Conservation (phyloP, 2,329 filamentous ascomycete genomes). For the Knufia fluminis region DNA sequence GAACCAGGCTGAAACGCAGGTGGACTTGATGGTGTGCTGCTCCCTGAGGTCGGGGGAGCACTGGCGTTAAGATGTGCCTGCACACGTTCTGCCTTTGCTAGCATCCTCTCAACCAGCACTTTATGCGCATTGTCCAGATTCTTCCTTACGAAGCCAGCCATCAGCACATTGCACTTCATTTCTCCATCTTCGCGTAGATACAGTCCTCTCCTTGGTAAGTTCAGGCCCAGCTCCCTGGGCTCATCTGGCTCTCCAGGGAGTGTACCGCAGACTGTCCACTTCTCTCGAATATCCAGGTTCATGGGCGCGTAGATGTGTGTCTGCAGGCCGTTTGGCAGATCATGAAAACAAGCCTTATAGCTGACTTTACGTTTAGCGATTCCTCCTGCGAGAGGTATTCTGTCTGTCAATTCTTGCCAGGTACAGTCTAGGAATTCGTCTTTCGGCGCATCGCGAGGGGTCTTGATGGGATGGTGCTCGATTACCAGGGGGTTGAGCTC, state of each 20-base stretch:
- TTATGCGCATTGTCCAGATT: conserved; percentile 69
- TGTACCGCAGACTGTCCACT: conserved; percentile 67
- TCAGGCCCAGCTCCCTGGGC: conserved; percentile 56
- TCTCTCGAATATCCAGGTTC: conserved; percentile 67
- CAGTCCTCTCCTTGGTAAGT: conserved; percentile 57
- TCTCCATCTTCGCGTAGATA: conserved; percentile 81
- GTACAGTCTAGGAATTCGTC: conserved; percentile 59
- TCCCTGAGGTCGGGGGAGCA: conserved; percentile 3
- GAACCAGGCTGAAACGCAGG: conserved; percentile 19
- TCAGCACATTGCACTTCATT: conserved; percentile 68
- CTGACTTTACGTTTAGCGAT: conserved; percentile 57
- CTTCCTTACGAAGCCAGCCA: conserved; percentile 69
- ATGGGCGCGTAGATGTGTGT: conserved; percentile 78
- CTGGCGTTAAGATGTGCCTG: conserved; percentile 24
- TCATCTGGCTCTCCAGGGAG: conserved; percentile 60
- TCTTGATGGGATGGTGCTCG: conserved; percentile 57
- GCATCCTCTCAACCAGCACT: conserved; percentile 57
- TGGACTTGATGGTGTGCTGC: conserved; percentile 4
- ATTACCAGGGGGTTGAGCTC: conserved; percentile 77
- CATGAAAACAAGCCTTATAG: conserved; percentile 73
- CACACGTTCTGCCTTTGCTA: conserved; percentile 41
- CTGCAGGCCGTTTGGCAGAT: conserved; percentile 62
- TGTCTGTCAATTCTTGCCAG: conserved; percentile 76
- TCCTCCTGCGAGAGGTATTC: conserved; percentile 60
- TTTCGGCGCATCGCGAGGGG: conserved; percentile 55